Evolutionary conservation across 305 asterid genomes (phyloP).

Genomic region (Salvia sclarea): DNA sequence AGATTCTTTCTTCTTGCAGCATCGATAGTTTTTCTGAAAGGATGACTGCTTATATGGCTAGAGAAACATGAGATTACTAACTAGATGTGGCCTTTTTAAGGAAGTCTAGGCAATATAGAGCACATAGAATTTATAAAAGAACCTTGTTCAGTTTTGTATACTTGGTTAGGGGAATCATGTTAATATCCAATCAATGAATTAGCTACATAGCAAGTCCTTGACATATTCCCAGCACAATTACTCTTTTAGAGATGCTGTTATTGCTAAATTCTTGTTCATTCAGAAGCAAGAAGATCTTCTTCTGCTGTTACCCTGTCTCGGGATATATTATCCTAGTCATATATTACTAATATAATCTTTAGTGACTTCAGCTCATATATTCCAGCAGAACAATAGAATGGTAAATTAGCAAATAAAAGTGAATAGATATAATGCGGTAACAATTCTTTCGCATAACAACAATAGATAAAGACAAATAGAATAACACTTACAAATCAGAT

Average conservation of each 20-base stretch:
- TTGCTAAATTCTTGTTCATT: background rate
- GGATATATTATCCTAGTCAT: background rate
- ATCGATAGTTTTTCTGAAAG: background rate
- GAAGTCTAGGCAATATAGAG: background rate
- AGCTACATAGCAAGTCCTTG: background rate
- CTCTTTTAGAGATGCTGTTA: background rate
- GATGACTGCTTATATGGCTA: background rate
- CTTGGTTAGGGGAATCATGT: background rate
- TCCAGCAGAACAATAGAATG: background rate
- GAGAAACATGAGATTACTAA: background rate
- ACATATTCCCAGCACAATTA: conserved; percentile 15
- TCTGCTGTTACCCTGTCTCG: background rate
- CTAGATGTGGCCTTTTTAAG: background rate
- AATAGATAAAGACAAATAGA: background rate
- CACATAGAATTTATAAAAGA: background rate
- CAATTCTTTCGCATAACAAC: conserved; percentile 9
- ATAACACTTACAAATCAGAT: conserved; percentile 84
- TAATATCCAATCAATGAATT: background rate
- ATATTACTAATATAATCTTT: background rate
- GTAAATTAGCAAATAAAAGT: background rate
- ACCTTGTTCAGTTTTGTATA: background rate
- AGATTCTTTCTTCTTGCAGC: background rate
- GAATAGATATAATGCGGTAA: background rate
- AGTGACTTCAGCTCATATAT: background rate
- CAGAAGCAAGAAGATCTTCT: conserved; percentile 15